Percentiles rank a stretch among this genome's conserved stretches.
Conservation (phyloP, 1,139 yeast species). For the Candida sojae region DNA sequence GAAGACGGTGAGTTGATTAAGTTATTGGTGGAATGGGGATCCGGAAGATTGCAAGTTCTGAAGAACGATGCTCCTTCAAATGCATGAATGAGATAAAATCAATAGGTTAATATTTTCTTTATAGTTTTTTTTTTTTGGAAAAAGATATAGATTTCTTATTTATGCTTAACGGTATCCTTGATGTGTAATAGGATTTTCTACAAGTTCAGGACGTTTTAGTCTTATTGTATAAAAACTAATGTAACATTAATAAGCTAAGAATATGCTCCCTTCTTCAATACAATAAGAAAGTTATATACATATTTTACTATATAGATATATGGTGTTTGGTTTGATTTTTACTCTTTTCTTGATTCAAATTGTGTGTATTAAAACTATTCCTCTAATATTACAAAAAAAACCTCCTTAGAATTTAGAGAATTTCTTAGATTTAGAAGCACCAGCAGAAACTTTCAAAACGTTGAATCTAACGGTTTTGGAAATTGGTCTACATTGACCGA, state of each 20-base stretch:
- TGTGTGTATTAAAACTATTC: slow-evolving; percentile 6
- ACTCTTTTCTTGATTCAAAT: neutral
- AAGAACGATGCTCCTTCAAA: slow-evolving; percentile 60
- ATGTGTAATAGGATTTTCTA: too few relatives aligned
- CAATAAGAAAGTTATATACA: slow-evolving; percentile 7
- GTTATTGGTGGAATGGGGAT: slow-evolving; percentile 64
- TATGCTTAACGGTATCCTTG: too few relatives aligned
- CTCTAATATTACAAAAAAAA: neutral
- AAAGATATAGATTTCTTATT: too few relatives aligned
- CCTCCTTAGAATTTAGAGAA: slow-evolving; percentile 87
- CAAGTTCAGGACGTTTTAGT: too few relatives aligned
- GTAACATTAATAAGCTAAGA: slow-evolving; percentile 6
- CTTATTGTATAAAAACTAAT: neutral
- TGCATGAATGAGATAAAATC: slow-evolving; percentile 16
- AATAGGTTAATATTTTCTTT: too few relatives aligned
- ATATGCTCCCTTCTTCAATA: slow-evolving; percentile 2
- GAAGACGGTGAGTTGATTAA: slow-evolving; percentile 51
- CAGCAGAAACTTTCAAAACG: slow-evolving; percentile 93
- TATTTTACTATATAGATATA: slow-evolving; percentile 7
- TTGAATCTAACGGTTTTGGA: slow-evolving; percentile 99
- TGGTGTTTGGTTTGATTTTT: neutral
- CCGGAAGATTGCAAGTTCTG: slow-evolving; percentile 51
- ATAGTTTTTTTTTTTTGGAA: neutral
- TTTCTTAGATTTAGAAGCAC: slow-evolving; percentile 90
- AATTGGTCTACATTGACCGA: slow-evolving; percentile 99